phyloP scores from a whole-genome alignment of 768 basidiomycete genomes.

The Tulasnella sp. region DNA sequence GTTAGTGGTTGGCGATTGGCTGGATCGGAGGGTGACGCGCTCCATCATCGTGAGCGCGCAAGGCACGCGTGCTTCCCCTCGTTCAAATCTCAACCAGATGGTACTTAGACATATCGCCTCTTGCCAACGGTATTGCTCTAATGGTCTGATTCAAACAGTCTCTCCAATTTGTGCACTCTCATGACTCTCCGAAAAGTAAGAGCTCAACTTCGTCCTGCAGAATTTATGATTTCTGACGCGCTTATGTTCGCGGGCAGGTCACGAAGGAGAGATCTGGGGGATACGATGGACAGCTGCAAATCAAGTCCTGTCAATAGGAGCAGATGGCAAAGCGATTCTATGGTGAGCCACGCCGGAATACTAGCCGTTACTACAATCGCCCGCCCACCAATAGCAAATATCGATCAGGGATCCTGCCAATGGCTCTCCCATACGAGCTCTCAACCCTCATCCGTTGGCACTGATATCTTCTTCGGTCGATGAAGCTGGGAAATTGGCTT shows the following conservation, averaged over 20 bases:
- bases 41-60: too few species aligned
- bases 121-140: too few species aligned
- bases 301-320: conserved; percentile 57
- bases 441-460: conserved; percentile 71
- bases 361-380: not conserved
- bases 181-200: conserved; percentile 17
- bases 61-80: too few species aligned
- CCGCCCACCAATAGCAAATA: too few species aligned
- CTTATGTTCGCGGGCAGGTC: conserved; percentile 36
- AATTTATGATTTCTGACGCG: not conserved
- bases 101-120: too few species aligned
- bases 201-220: not conserved
- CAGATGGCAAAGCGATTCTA: conserved; percentile 57
- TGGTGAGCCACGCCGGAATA: not conserved
- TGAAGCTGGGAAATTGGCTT: conserved; percentile 46
- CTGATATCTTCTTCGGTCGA: conserved; percentile 71
- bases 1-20: too few species aligned
- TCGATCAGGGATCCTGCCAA: conserved; percentile 42
- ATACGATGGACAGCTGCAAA: conserved; percentile 59
- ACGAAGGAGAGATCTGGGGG: conserved; percentile 72
- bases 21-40: too few species aligned
- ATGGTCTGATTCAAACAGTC: conserved; percentile 8
- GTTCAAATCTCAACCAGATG: too few species aligned
- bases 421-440: conserved; percentile 50
- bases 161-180: conserved; percentile 17